These are phyloP conservation scores for Amoebophrya sp. DNA, from an alignment of 169 alveolate species.

Conservation along the genomic window DNA sequence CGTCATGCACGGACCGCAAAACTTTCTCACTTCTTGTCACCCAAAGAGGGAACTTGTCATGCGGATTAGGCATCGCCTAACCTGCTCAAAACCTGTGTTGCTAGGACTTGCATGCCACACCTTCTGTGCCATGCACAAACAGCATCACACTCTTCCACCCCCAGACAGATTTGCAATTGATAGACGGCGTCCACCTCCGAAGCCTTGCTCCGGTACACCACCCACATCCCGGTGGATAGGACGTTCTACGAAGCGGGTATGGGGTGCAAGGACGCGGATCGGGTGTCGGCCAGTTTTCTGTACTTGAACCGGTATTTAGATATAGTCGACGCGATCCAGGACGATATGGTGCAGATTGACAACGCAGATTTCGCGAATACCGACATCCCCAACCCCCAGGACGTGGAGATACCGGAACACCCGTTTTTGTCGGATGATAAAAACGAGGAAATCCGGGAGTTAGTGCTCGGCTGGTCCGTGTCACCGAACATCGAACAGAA, in stretches of 20 bases:
- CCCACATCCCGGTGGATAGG: constrained; percentile 65
- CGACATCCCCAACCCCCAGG: constrained; percentile 77
- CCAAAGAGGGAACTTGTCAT: too few relatives aligned
- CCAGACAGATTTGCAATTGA: too few relatives aligned
- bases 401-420: constrained; percentile 69
- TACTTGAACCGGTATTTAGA: constrained; percentile 58
- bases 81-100: too few relatives aligned
- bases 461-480: constrained; percentile 68
- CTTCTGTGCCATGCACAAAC: too few relatives aligned
- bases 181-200: not conserved
- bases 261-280: not conserved
- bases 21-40: too few relatives aligned
- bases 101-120: too few relatives aligned
- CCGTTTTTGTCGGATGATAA: not conserved
- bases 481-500: constrained; percentile 55
- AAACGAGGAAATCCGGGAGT: constrained; percentile 68
- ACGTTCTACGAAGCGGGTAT: constrained; percentile 83
- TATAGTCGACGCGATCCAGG: constrained; percentile 79
- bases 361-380: constrained; percentile 63
- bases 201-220: not conserved
- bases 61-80: too few relatives aligned
- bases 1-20: too few relatives aligned
- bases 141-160: too few relatives aligned
- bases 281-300: not conserved
- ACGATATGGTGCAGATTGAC: constrained; percentile 59